A percentile compares a stretch with the other conserved stretches of the same genome.
These are phyloP conservation scores for Medicago ruthenica DNA, from an alignment of 306 rosid genomes.

Conservation along the genomic window DNA sequence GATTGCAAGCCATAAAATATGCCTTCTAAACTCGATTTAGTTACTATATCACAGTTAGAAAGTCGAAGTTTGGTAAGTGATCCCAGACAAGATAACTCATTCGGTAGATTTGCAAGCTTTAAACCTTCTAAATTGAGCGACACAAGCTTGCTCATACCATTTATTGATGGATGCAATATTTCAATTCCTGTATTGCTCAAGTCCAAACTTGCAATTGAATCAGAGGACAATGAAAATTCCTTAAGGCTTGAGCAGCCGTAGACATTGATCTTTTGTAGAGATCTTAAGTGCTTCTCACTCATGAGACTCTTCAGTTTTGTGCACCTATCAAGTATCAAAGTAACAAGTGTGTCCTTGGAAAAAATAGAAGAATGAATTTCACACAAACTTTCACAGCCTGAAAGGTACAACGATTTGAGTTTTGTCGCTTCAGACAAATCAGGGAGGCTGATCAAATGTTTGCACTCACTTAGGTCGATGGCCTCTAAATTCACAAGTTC, in stretches of 20 bases:
- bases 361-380: neutral
- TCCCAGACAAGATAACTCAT: neutral
- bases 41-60: neutral
- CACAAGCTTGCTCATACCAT: neutral
- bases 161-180: neutral
- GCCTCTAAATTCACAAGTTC: conserved; percentile 5
- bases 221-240: neutral
- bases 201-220: neutral
- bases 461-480: neutral
- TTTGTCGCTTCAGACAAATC: conserved; percentile 8
- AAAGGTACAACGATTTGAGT: neutral
- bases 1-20: neutral
- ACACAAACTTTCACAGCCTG: neutral
- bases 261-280: neutral
- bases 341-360: neutral
- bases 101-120: neutral
- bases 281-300: neutral
- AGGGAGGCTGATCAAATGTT: neutral
- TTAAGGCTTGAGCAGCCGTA: neutral
- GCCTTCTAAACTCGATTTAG: neutral
- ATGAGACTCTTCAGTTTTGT: neutral
- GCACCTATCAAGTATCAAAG: neutral
- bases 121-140: conserved; percentile 5
- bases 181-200: neutral
- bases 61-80: neutral